Evolutionary conservation across 257 asterid genomes (phyloP), one percentile per base, ranked within the genome.

Genomic region (Solanum lignicaule): DNA sequence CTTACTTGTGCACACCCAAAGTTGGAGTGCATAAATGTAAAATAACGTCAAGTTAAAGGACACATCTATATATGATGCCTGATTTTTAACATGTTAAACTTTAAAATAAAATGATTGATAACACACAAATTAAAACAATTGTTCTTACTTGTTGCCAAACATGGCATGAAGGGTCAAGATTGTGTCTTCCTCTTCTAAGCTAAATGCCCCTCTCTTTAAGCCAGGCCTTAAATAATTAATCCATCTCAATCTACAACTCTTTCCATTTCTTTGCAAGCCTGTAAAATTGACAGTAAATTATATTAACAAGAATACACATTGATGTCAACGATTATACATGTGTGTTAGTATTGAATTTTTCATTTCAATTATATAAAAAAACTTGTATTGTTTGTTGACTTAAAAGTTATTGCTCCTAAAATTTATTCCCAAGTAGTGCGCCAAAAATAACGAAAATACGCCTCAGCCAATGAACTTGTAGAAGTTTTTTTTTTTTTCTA

Each of bases 231-330:
- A 85, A 84, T 96, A 96, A 89, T 96, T 96, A 88, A 95, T 92
- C 99, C 99, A 96, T 87, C 99, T 92, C 52, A 96, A 88, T 83
- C 99, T 91, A 91, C 99, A 94, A 90, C 99, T 96, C 93, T 96
- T 96, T 32, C 98, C 99, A 86, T 90, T 95, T 83, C 99, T 94
- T n/a, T 95, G 94, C 55, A 96, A 88, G 89, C 98, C 98, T 96
- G 93, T 68, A 90, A 41, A 36, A 36, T 8, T 79, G 5, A 20
- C 87, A 68, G 36, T 27, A 68, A 85, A 84, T 76, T 38, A 72
- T 36, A 41, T 41, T 6, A 18, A 86, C n/a, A 48, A 15, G 25
- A 35, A 6, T 46, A 81, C n/a, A 15, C 2, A 32, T n/a, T 10
- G 4, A 83, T 71, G 89, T 88, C 87, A 88, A 65, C 86, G 52